Conservation (phyloP, 1,139 yeast genomes). For the Starmera stellimalicola region DNA sequence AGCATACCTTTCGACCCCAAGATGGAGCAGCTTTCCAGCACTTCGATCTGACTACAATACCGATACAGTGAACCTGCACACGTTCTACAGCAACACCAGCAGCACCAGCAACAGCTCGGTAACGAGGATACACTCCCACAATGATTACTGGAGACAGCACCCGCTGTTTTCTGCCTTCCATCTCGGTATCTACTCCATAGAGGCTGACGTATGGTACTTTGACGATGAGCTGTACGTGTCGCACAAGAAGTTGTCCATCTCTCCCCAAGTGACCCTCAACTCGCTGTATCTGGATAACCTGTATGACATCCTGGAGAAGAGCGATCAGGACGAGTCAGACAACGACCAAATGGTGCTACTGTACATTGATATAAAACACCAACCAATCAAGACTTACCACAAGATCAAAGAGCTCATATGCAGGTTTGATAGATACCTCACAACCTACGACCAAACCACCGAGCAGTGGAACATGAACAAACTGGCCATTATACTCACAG, state of each 20-base stretch:
- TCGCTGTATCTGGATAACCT: constrained; percentile 48
- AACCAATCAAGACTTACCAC: constrained; percentile 25
- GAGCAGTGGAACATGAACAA: constrained; percentile 27
- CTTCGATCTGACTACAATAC: too few relatives aligned
- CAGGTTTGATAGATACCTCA: constrained; percentile 27
- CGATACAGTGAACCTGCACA: too few relatives aligned
- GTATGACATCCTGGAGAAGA: constrained; percentile 27
- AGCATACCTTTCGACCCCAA: too few relatives aligned
- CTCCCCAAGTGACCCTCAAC: constrained; percentile 35
- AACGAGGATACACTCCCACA: constrained; percentile 50
- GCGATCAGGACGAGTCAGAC: constrained; percentile 7
- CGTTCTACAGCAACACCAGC: background rate
- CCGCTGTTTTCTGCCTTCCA: constrained; percentile 58
- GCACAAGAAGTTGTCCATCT: constrained; percentile 43
- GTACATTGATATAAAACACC: constrained; percentile 40
- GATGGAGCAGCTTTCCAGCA: too few relatives aligned
- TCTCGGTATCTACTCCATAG: constrained; percentile 52
- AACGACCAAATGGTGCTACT: constrained; percentile 32
- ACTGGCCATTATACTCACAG: constrained; percentile 35
- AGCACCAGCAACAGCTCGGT: background rate
- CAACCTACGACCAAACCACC: constrained; percentile 22
- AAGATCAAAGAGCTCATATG: constrained; percentile 25
- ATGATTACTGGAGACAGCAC: constrained; percentile 60
- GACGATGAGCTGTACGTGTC: constrained; percentile 44
- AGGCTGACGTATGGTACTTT: constrained; percentile 57